Conservation (phyloP, 345 rosid genomes). For the Excoecaria agallocha region DNA sequence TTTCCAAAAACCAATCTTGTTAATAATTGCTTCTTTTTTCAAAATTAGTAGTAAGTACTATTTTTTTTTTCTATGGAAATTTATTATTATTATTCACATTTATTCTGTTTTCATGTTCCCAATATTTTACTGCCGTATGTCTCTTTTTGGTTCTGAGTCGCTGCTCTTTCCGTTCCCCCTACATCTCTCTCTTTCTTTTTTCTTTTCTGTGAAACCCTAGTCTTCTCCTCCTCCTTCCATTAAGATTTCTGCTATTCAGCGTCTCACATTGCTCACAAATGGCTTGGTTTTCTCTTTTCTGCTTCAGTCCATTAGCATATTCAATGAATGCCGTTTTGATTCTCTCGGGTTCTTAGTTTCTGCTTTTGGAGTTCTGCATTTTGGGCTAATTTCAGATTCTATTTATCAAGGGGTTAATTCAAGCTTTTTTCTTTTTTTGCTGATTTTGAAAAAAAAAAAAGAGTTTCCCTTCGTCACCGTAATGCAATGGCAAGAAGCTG, state of each 20-base stretch:
- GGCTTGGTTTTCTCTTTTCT: not conserved
- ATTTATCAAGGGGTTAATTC: not conserved
- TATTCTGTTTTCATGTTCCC: slow-evolving; percentile 16
- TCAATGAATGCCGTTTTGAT: too few species aligned
- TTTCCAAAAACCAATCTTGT: not conserved
- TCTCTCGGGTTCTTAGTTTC: not conserved
- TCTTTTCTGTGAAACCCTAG: not conserved
- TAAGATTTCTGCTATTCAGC: not conserved
- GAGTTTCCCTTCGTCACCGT: too few species aligned
- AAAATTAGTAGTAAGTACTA: too few species aligned
- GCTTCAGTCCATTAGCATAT: not conserved
- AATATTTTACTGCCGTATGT: slow-evolving; percentile 12
- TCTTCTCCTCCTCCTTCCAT: not conserved
- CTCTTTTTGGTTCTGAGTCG: not conserved
- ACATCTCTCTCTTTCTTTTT: not conserved
- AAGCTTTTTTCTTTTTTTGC: not conserved
- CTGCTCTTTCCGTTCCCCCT: not conserved
- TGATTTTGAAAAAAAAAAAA: not conserved
- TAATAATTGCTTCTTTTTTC: not conserved
- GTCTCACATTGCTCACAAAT: slow-evolving; percentile 3
- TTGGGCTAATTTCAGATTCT: not conserved
- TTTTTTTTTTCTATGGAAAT: too few species aligned
- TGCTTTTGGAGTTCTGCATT: not conserved
- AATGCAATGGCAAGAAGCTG: not conserved
- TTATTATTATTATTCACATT: slow-evolving; percentile 12